phyloP scores from a whole-genome alignment of 805 yeast species.

The Hanseniaspora guilliermondii region DNA sequence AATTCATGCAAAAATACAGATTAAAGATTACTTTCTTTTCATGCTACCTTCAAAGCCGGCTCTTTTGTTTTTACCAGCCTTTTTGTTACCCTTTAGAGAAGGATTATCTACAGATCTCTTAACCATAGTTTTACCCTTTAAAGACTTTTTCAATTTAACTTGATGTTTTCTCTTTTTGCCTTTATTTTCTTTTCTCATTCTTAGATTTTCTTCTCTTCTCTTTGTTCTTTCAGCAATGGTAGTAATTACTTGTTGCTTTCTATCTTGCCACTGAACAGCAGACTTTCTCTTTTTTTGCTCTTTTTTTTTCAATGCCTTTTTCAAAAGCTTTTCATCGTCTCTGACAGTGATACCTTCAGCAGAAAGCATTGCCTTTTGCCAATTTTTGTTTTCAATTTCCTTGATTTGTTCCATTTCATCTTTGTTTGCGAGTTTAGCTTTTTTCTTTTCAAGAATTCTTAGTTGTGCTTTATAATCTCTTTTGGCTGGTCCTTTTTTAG shows the following conservation, averaged over 20 bases:
- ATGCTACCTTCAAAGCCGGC: slow-evolving; percentile 86
- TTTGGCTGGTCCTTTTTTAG: slow-evolving; percentile 71
- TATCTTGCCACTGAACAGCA: slow-evolving; percentile 83
- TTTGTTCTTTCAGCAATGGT: slow-evolving; percentile 63
- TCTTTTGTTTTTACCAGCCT: slow-evolving; percentile 28
- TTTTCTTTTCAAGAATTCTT: slow-evolving; percentile 59
- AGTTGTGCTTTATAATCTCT: slow-evolving; percentile 78
- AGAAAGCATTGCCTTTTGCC: slow-evolving; percentile 74
- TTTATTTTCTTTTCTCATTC: slow-evolving; percentile 72
- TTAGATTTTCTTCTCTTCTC: slow-evolving; percentile 84
- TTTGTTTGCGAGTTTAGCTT: slow-evolving; percentile 45
- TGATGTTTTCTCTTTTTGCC: slow-evolving; percentile 68
- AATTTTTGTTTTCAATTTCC: slow-evolving; percentile 58
- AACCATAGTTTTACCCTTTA: slow-evolving; percentile 15
- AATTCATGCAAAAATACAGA: not conserved
- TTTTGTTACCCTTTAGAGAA: not conserved
- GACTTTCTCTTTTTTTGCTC: slow-evolving; percentile 74
- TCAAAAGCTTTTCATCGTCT: slow-evolving; percentile 79
- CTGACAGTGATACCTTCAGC: slow-evolving; percentile 81
- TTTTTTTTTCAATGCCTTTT: slow-evolving; percentile 73
- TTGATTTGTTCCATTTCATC: slow-evolving; percentile 49
- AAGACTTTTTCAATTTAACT: slow-evolving; percentile 38
- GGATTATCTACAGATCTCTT: slow-evolving; percentile 16
- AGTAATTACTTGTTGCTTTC: slow-evolving; percentile 67
- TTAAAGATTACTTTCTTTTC: slow-evolving; percentile 19